Percentiles rank a stretch among this genome's conserved stretches.
These are phyloP conservation scores for Starmerella bombi DNA, from an alignment of 805 yeast species.

Conservation along the genomic window DNA sequence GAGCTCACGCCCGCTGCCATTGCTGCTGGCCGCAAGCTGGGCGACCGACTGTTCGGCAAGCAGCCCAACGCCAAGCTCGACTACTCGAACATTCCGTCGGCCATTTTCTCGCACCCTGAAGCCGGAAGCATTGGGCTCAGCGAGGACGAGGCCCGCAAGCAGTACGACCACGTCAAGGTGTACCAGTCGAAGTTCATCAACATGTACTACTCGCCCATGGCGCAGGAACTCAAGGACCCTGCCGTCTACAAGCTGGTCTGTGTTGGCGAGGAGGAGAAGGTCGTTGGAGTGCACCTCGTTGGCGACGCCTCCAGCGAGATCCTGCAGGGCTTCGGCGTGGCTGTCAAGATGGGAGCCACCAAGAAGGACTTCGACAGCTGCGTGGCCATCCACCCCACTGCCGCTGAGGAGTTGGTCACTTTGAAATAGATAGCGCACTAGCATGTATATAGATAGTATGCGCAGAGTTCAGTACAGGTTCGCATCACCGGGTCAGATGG, in stretches of 20 bases:
- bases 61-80: slow-evolving; percentile 59
- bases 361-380: slow-evolving; percentile 87
- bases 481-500: too few species aligned
- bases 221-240: slow-evolving; percentile 56
- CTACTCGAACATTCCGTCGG: slow-evolving; percentile 79
- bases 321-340: slow-evolving; percentile 96
- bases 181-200: slow-evolving; percentile 76
- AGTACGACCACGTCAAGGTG: slow-evolving; percentile 65
- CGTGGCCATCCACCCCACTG: slow-evolving; percentile 97
- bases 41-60: slow-evolving; percentile 86
- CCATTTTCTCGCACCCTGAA: slow-evolving; percentile 96
- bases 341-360: slow-evolving; percentile 98
- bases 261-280: slow-evolving; percentile 75
- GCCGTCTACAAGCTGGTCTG: slow-evolving; percentile 74
- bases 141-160: slow-evolving; percentile 59
- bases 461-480: too few species aligned
- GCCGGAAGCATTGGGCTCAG: slow-evolving; percentile 87
- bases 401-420: slow-evolving; percentile 96
- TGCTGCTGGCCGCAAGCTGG: slow-evolving; percentile 90
- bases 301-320: slow-evolving; percentile 90
- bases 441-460: neutral
- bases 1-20: slow-evolving; percentile 98
- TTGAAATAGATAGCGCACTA: slow-evolving; percentile 41
- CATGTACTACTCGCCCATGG: slow-evolving; percentile 84
- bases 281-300: slow-evolving; percentile 85